Percentiles rank a stretch among this genome's conserved stretches.
phyloP scores from a whole-genome alignment of 129 eudicot species.

The Arctium lappa region DNA sequence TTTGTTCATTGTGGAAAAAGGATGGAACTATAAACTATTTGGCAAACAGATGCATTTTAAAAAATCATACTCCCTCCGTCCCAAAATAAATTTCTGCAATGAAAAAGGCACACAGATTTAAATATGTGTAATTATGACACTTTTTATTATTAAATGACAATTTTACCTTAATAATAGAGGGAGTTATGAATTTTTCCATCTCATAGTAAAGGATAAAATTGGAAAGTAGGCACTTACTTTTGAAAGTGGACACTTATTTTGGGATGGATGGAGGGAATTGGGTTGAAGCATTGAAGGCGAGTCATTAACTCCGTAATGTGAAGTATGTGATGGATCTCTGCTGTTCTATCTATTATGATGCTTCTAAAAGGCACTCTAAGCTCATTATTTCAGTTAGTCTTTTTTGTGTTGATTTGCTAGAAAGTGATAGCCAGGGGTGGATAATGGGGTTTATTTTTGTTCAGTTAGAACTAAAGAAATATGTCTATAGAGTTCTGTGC shows the following conservation, averaged over 20 bases:
- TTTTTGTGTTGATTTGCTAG: slow-evolving; percentile 1
- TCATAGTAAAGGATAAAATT: neutral
- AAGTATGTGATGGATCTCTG: neutral
- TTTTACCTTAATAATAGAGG: no score
- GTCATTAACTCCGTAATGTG: no score
- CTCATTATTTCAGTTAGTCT: neutral
- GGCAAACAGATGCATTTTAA: neutral
- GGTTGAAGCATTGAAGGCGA: neutral
- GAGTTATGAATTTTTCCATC: no score
- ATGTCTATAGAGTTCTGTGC: neutral
- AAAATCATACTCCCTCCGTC: no score
- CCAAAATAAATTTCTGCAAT: no score
- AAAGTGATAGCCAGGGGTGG: neutral
- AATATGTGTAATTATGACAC: no score
- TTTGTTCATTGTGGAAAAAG: no score
- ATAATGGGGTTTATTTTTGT: no score
- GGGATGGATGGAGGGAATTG: neutral
- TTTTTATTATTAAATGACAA: neutral
- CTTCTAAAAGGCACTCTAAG: neutral
- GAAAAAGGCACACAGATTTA: no score
- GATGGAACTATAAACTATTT: no score
- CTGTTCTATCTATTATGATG: slow-evolving; percentile 3
- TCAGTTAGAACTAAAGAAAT: neutral
- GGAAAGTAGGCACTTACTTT: neutral
- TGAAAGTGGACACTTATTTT: neutral